These are phyloP conservation scores for Alternaria gansuensis DNA, from an alignment of 2,329 filamentous ascomycete genomes.

Conservation along the genomic window DNA sequence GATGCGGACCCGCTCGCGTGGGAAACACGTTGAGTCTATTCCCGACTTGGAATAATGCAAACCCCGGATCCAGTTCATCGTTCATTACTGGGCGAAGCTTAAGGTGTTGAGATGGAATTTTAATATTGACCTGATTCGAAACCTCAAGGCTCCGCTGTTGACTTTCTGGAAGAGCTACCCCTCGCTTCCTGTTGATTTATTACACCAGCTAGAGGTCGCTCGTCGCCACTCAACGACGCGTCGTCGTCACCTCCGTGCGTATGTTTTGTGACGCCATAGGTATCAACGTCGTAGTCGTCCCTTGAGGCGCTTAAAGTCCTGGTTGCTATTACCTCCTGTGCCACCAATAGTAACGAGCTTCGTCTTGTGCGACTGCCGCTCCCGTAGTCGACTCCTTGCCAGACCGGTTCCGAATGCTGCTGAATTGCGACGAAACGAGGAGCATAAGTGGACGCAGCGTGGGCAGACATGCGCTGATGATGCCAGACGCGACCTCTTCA, in stretches of 20 bases:
- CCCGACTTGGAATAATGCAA: no score
- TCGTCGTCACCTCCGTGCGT: neutral
- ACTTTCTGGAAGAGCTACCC: no score
- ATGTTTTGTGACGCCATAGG: neutral
- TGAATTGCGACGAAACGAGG: conserved; percentile 23
- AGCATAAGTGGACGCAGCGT: conserved; percentile 26
- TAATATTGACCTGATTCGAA: no score
- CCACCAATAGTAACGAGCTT: conserved; percentile 20
- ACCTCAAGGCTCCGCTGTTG: no score
- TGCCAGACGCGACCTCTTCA: conserved; percentile 25
- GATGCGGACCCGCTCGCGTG: no score
- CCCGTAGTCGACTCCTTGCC: neutral
- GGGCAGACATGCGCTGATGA: conserved; percentile 28
- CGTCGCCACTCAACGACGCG: neutral
- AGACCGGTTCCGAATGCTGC: conserved; percentile 14
- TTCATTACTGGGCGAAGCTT: no score
- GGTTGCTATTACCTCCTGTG: conserved; percentile 12
- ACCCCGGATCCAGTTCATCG: no score
- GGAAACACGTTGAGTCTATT: no score
- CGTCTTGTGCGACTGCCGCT: conserved; percentile 1
- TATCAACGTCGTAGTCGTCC: neutral
- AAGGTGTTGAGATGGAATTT: no score
- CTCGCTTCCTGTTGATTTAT: no score
- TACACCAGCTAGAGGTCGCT: neutral
- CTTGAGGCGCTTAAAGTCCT: conserved; percentile 17